Base-by-base conservation (phyloP, 1,139 yeast genomes). In the Diutina ranongensis region DNA sequence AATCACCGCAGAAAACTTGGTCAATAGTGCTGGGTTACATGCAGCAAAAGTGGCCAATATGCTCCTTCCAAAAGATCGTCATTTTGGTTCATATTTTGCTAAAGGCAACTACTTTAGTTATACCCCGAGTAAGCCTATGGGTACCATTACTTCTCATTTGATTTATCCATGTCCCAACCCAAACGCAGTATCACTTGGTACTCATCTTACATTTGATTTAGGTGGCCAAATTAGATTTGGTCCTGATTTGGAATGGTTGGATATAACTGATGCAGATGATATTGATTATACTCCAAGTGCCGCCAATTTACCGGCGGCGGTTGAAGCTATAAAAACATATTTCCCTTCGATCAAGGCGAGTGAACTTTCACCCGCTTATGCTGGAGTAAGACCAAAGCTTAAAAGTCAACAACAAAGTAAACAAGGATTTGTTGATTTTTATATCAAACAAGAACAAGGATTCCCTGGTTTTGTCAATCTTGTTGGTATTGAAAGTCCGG, bases 401-500 rank as follows among this genome's bases (percentile, higher is more conserved):
- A 56, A 64, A 2, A 74, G 78, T 0, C 68, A 71, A 2, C 67
- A 61, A 8, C 71, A 70, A 4, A 62, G 57, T 44, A 58, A 60
- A 34, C 51, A 51, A 20, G 55, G 59, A 38, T 84, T 85, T 61
- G 80, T 78, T 40, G 96, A 88, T 57, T 88, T 86, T 58, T 63
- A 80, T 22, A 83, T 88, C 32, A 62, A 76, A 46, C 76, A 81
- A 52, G 74, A 70, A 47, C 72, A 68, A 0, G 89, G 79, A 0
- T 80, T 72, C 55, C 83, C 84, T 0, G 95, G 95, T 1, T 87
- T 86, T 56, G 73, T 87, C 32, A 87, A 85, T 54, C 65, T 86
- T 47, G 58, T 87, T 44, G 94, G 94, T 2, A 87, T 88, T 25
- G 97, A 88, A 57, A 82, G 94, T 56, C 97, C 97, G 0, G 97